A percentile compares a stretch with the other conserved stretches of the same genome.
These are phyloP conservation scores for Aeschynomene evenia DNA, from an alignment of 306 rosid genomes.

Conservation along the genomic window DNA sequence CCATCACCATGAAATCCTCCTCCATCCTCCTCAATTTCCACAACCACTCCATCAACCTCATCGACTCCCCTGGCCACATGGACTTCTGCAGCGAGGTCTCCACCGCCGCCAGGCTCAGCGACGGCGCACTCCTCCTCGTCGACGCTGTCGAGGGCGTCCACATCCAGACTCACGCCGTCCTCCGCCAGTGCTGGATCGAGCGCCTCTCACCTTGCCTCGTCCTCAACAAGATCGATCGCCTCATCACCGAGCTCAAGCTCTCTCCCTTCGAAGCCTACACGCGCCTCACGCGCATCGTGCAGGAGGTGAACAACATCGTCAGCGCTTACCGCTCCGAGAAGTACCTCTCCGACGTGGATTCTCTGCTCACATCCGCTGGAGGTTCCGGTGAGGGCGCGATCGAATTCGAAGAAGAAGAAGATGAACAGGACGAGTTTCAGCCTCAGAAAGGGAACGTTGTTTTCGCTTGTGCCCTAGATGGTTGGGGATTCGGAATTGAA, in stretches of 20 bases:
- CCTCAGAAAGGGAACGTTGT: conserved; percentile 88
- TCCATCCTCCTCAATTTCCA: conserved; percentile 55
- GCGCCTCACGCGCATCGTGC: conserved; percentile 60
- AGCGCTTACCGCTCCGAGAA: conserved; percentile 77
- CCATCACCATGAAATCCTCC: conserved; percentile 92
- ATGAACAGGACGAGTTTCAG: conserved; percentile 73
- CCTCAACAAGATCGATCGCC: conserved; percentile 81
- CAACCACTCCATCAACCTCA: conserved; percentile 61
- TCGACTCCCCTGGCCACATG: conserved; percentile 92
- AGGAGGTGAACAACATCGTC: conserved; percentile 81
- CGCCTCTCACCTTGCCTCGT: conserved; percentile 77
- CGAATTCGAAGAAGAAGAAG: conserved; percentile 42
- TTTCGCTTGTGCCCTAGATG: conserved; percentile 83
- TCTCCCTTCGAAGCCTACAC: conserved; percentile 75
- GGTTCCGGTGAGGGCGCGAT: not conserved
- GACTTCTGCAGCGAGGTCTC: conserved; percentile 95
- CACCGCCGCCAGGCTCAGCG: conserved; percentile 83
- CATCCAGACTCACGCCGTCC: conserved; percentile 86
- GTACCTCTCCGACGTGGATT: conserved; percentile 74
- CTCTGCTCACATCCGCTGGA: conserved; percentile 46
- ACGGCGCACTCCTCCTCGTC: conserved; percentile 79
- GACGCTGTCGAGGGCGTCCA: conserved; percentile 95
- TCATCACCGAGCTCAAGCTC: conserved; percentile 67
- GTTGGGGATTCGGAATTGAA: conserved; percentile 80
- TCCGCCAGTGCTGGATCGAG: conserved; percentile 94